phyloP scores from a whole-genome alignment of 331 rosid genomes.

The Dryas integrifolia region DNA sequence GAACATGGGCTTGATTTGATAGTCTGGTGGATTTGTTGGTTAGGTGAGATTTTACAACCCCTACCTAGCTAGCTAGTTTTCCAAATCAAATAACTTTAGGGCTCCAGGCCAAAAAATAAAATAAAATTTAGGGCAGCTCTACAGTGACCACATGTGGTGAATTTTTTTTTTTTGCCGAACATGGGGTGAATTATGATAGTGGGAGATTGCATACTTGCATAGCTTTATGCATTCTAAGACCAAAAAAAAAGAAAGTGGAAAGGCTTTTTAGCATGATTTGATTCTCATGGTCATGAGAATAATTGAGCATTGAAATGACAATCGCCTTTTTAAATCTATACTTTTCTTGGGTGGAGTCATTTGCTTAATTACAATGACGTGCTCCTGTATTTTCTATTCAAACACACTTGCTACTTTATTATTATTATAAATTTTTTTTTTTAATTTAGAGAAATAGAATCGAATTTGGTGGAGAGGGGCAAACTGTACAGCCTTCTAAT shows the following conservation, averaged over 20 bases:
- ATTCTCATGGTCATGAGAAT: constrained; percentile 19
- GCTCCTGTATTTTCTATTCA: not conserved
- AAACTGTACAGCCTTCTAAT: no score
- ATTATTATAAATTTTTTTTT: no score
- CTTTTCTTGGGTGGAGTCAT: constrained; percentile 10
- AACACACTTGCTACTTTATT: not conserved
- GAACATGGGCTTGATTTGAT: constrained; percentile 10
- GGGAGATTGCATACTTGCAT: not conserved
- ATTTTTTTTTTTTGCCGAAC: not conserved
- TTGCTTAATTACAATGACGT: constrained; percentile 16
- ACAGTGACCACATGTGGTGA: constrained; percentile 25
- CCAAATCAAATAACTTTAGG: constrained; percentile 5
- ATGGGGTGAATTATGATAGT: constrained; percentile 23
- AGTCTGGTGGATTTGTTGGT: constrained; percentile 25
- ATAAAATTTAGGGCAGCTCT: not conserved
- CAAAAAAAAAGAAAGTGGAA: not conserved
- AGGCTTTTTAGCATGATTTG: constrained; percentile 26
- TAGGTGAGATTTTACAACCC: constrained; percentile 18
- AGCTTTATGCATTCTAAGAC: constrained; percentile 12
- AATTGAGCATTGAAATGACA: constrained; percentile 30
- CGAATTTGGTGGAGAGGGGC: no score
- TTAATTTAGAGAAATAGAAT: no score
- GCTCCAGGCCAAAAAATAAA: no score
- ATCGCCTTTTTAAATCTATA: constrained; percentile 14
- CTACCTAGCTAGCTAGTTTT: not conserved